Conservation (phyloP, 2,329 filamentous ascomycete species). For the Arthroderma sp. region DNA sequence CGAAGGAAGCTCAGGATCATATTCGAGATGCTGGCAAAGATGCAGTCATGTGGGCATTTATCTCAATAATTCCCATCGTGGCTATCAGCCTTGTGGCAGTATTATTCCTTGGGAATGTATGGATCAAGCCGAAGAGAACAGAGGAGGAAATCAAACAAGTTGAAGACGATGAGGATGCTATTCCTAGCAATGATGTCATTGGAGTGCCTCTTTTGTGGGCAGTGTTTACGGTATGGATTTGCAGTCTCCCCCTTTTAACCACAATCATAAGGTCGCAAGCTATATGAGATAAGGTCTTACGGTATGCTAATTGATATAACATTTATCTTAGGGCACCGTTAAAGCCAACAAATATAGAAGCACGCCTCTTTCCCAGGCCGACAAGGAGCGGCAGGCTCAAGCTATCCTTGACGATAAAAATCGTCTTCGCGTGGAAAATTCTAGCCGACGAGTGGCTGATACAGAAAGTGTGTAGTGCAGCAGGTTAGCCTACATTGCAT, state of each 20-base stretch:
- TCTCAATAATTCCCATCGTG: conserved; percentile 49
- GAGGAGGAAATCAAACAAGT: conserved; percentile 8
- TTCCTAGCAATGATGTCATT: conserved; percentile 18
- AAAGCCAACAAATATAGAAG: conserved; percentile 15
- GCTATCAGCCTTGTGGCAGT: conserved; percentile 34
- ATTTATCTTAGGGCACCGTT: conserved; percentile 13
- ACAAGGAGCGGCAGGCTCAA: conserved; percentile 11
- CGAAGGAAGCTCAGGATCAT: conserved; percentile 21
- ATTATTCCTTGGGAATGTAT: conserved; percentile 39
- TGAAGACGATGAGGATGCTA: conserved; percentile 6
- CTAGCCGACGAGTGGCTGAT: conserved; percentile 1
- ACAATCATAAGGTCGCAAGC: too few relatives aligned
- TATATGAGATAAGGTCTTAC: too few relatives aligned
- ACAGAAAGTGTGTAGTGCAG: background rate
- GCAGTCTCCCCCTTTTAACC: too few relatives aligned
- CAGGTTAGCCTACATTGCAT: background rate
- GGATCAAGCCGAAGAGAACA: conserved; percentile 28
- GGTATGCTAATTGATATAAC: too few relatives aligned
- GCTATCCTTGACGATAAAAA: conserved; percentile 9
- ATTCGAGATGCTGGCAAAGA: conserved; percentile 36
- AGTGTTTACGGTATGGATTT: conserved; percentile 15
- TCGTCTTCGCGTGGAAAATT: conserved; percentile 1
- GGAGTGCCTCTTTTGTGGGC: conserved; percentile 21
- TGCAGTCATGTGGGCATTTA: conserved; percentile 54
- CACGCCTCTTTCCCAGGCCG: conserved; percentile 12